Evolutionary conservation across 768 basidiomycete genomes (phyloP).

Genomic region (Brasilioporus rufonigricans): DNA sequence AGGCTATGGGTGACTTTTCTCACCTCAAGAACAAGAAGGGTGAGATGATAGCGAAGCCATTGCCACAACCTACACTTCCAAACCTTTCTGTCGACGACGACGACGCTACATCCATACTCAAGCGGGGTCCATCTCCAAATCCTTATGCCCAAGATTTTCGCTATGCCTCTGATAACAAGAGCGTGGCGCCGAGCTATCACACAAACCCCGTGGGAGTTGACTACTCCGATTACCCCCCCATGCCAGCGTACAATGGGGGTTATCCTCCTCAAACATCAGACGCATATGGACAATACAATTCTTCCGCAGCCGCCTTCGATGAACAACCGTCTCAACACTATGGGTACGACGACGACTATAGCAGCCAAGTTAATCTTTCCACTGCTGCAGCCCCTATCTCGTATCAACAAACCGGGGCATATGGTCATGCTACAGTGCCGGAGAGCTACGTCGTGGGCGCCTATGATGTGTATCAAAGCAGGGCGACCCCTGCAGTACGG

Average conservation of each 20-base stretch:
- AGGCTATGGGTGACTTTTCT: slow-evolving; percentile 87
- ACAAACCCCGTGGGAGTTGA: slow-evolving; percentile 41
- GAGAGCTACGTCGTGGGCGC: slow-evolving; percentile 42
- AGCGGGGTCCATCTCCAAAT: slow-evolving; percentile 55
- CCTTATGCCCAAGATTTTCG: slow-evolving; percentile 56
- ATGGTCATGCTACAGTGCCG: slow-evolving; percentile 13
- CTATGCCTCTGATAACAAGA: slow-evolving; percentile 50
- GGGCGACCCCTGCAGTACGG: slow-evolving; percentile 36
- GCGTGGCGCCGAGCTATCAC: slow-evolving; percentile 34
- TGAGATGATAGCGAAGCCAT: slow-evolving; percentile 70
- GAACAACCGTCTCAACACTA: slow-evolving; percentile 50
- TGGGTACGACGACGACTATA: slow-evolving; percentile 66
- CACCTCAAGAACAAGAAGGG: slow-evolving; percentile 95
- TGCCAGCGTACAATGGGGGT: slow-evolving; percentile 72
- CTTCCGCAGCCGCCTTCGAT: slow-evolving; percentile 53
- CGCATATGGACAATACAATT: slow-evolving; percentile 54
- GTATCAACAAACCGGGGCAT: slow-evolving; percentile 34
- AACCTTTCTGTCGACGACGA: slow-evolving; percentile 83
- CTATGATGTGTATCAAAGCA: slow-evolving; percentile 57
- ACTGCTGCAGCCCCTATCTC: slow-evolving; percentile 58
- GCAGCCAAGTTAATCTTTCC: slow-evolving; percentile 60
- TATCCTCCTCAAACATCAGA: slow-evolving; percentile 57
- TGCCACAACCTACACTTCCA: slow-evolving; percentile 94
- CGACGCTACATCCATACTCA: slow-evolving; percentile 53
- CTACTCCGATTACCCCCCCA: slow-evolving; percentile 56